A percentile compares a stretch with the other conserved stretches of the same genome.
Evolutionary conservation across 2,329 filamentous ascomycete species (phyloP).

Genomic region (Ceratocystis cacaofunesta): DNA sequence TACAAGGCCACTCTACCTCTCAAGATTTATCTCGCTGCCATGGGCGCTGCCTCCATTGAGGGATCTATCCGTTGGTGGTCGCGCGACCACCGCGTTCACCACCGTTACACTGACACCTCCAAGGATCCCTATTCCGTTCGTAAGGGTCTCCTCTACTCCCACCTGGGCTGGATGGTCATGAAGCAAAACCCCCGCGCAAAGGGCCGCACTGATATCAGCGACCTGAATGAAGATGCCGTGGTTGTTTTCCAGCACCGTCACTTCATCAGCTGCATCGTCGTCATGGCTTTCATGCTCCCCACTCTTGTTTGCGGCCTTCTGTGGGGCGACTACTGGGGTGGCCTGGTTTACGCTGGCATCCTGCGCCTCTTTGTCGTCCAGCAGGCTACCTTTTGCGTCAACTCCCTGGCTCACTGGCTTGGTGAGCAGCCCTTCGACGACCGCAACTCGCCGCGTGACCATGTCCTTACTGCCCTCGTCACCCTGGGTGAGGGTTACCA

Average conservation of each 20-base stretch:
- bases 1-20: slow-evolving; percentile 66
- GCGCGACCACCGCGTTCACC: slow-evolving; percentile 71
- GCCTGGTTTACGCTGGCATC: slow-evolving; percentile 73
- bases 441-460: slow-evolving; percentile 79
- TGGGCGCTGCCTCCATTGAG: slow-evolving; percentile 70
- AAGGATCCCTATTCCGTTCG: slow-evolving; percentile 85
- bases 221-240: slow-evolving; percentile 72
- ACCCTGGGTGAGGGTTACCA: slow-evolving; percentile 84
- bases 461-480: slow-evolving; percentile 70
- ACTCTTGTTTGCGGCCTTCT: slow-evolving; percentile 59
- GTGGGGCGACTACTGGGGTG: slow-evolving; percentile 70
- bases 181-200: slow-evolving; percentile 86
- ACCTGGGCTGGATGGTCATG: slow-evolving; percentile 80
- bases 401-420: slow-evolving; percentile 80
- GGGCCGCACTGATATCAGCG: slow-evolving; percentile 75
- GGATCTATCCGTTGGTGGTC: slow-evolving; percentile 85
- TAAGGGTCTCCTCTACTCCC: slow-evolving; percentile 69
- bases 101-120: slow-evolving; percentile 83
- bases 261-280: slow-evolving; percentile 65
- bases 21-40: slow-evolving; percentile 66
- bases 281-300: slow-evolving; percentile 65
- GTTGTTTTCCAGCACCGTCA: slow-evolving; percentile 80
- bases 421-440: slow-evolving; percentile 87
- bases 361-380: slow-evolving; percentile 80
- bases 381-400: slow-evolving; percentile 87